These are phyloP conservation scores for Phyllostachys edulis DNA, from an alignment of 176 grass and related monocot species.

Conservation along the genomic window DNA sequence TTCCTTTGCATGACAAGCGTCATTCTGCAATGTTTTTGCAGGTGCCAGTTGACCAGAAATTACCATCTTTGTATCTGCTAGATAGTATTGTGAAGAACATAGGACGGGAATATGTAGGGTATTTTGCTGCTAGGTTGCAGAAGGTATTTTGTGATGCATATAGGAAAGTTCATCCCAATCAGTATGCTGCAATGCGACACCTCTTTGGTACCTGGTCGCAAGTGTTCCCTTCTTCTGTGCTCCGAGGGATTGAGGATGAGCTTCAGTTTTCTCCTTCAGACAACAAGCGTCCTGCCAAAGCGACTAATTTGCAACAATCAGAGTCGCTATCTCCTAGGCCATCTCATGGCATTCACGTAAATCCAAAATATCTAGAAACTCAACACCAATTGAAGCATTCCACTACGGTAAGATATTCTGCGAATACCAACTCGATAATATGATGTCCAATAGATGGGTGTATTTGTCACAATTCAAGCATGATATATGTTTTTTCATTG, in stretches of 20 bases:
- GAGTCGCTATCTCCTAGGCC: constrained; percentile 59
- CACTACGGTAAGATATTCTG: constrained; percentile 41
- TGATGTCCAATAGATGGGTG: not conserved
- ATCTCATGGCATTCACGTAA: constrained; percentile 88
- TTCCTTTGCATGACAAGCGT: constrained; percentile 22
- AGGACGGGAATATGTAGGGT: constrained; percentile 65
- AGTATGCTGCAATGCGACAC: constrained; percentile 72
- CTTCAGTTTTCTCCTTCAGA: constrained; percentile 81
- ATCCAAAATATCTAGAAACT: constrained; percentile 79
- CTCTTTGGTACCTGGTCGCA: constrained; percentile 90
- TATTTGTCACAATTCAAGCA: not conserved
- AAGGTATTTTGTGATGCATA: constrained; percentile 88
- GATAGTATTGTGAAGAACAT: constrained; percentile 99
- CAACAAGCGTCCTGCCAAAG: constrained; percentile 29
- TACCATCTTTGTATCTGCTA: constrained; percentile 91
- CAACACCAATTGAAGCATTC: constrained; percentile 58
- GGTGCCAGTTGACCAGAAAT: constrained; percentile 86
- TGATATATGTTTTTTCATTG: not conserved
- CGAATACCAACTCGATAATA: constrained; percentile 14
- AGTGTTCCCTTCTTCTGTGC: constrained; percentile 71
- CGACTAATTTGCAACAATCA: constrained; percentile 41
- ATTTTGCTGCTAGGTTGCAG: constrained; percentile 73
- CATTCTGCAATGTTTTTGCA: constrained; percentile 49
- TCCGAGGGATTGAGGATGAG: constrained; percentile 73
- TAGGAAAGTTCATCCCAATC: constrained; percentile 65